A percentile compares a stretch with the other conserved stretches of the same genome.
These are phyloP conservation scores for Blastobotrys muscicola DNA, from an alignment of 805 yeast species.

Conservation along the genomic window DNA sequence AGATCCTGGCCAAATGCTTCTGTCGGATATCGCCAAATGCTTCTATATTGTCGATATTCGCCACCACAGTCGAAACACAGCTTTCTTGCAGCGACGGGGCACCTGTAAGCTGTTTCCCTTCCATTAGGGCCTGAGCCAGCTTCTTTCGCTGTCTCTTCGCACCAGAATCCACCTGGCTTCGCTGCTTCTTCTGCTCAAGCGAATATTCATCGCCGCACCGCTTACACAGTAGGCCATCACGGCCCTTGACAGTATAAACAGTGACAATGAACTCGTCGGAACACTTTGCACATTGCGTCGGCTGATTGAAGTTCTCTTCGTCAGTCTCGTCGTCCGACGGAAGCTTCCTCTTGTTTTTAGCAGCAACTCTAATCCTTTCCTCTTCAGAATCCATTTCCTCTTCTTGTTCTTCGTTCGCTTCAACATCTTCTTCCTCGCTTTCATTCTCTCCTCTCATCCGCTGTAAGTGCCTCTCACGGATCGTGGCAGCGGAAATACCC, in stretches of 20 bases:
- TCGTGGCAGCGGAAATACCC: conserved; percentile 78
- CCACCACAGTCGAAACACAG: conserved; percentile 60
- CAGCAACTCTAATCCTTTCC: conserved; percentile 31
- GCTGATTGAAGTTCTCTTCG: conserved; percentile 21
- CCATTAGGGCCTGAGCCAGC: conserved; percentile 76
- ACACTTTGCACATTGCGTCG: conserved; percentile 45
- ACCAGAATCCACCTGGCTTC: conserved; percentile 45
- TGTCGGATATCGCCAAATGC: conserved; percentile 81
- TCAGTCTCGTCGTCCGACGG: conserved; percentile 26
- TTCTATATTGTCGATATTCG: conserved; percentile 64
- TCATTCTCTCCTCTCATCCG: conserved; percentile 20
- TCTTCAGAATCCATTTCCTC: conserved; percentile 21
- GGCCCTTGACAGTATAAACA: conserved; percentile 49
- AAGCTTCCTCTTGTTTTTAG: conserved; percentile 35
- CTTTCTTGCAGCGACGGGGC: conserved; percentile 68
- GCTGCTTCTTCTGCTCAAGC: conserved; percentile 34
- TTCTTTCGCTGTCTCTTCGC: conserved; percentile 69
- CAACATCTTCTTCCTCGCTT: conserved; percentile 17
- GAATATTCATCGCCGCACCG: conserved; percentile 44
- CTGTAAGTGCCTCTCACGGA: conserved; percentile 33
- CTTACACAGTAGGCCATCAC: conserved; percentile 47
- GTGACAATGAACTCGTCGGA: conserved; percentile 47
- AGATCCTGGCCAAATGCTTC: conserved; percentile 58
- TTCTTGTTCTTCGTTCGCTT: conserved; percentile 16
- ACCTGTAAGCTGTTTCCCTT: conserved; percentile 27